Evolutionary conservation across 345 rosid genomes (phyloP), one percentile per base, ranked within the genome.

Genomic region (Moringa oleifera): DNA sequence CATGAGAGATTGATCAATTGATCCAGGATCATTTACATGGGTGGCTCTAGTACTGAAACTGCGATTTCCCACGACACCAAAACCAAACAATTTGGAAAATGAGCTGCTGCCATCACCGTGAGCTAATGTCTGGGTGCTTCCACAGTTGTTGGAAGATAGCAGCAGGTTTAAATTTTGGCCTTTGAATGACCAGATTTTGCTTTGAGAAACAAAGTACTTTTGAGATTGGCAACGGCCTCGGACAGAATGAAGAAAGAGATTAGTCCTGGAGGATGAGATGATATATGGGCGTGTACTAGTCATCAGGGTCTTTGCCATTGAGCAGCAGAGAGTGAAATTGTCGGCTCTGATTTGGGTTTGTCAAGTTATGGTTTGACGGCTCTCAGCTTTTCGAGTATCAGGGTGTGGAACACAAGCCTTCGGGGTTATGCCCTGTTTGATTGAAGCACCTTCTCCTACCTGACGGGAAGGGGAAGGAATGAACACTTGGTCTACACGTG

Each of bases 1-100:
- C 85, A 93, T 90, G 62, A 88, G 90, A 51, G 97, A 84, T 54
- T 80, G 81, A 73, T 88, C 94, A 55, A 93, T 78, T 37, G 96
- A 90, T 20, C 97, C 97, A 73, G 94, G 79, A 63, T 85, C 96
- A 55, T 83, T 93, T 62, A 90, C 83, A 49, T 84, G 73, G 37
- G 96, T 75, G 53, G 96, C 87, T 71, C 76, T 72, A 1, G 75
- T 62, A 58, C 63, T 73, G 74, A 88, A 83, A 22, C 73, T 62
- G 31, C 78, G 79, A 25, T 23, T 69, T 25, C 77, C 75, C 58
- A 58, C 60, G 0, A 18, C 24, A 19, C 70, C 71, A 70, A 76
- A 75, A 59, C 84, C 66, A 16, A 53, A 69, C 59, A 72, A 61
- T 63, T 67, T 73, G 18, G 68, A 58, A 17, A 75, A 54, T n/a